Evolutionary conservation across 257 asterid genomes (phyloP).

Genomic region (Petunia secreta): DNA sequence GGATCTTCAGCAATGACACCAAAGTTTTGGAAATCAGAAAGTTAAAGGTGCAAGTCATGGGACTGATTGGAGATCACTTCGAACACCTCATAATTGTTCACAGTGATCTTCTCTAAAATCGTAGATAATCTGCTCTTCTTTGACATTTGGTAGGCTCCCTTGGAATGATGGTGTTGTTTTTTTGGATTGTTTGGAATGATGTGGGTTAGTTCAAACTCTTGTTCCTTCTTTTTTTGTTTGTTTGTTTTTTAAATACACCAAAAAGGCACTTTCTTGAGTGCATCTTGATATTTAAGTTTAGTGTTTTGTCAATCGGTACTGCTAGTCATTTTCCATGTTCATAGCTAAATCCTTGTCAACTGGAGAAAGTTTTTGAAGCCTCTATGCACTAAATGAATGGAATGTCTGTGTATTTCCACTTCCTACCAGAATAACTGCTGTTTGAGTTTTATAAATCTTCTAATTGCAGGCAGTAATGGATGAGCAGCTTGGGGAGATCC

Average conservation of each 20-base stretch:
- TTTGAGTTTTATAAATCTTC: slow-evolving; percentile 14
- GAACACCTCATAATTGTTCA: too few species aligned
- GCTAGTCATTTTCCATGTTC: neutral
- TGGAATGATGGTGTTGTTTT: too few species aligned
- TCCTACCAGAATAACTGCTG: slow-evolving; percentile 20
- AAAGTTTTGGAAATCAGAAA: too few species aligned
- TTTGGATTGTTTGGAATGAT: neutral
- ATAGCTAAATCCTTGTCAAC: neutral
- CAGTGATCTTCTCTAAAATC: too few species aligned
- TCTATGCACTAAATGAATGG: neutral
- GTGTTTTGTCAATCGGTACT: neutral
- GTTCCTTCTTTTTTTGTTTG: neutral
- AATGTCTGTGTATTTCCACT: neutral
- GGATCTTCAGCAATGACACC: too few species aligned
- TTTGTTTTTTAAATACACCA: neutral
- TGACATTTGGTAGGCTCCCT: too few species aligned
- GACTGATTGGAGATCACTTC: too few species aligned
- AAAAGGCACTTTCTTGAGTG: slow-evolving; percentile 4
- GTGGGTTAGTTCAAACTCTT: slow-evolving; percentile 1
- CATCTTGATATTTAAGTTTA: slow-evolving; percentile 9
- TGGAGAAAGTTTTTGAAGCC: slow-evolving; percentile 17
- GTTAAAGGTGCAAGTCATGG: too few species aligned
- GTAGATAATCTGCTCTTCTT: too few species aligned
- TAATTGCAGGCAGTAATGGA: slow-evolving; percentile 61
- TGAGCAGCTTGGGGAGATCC: slow-evolving; percentile 58